Percentiles rank a stretch among this genome's conserved stretches.
Evolutionary conservation across 805 yeast species (phyloP).

Genomic region (Candida gorgasii): DNA sequence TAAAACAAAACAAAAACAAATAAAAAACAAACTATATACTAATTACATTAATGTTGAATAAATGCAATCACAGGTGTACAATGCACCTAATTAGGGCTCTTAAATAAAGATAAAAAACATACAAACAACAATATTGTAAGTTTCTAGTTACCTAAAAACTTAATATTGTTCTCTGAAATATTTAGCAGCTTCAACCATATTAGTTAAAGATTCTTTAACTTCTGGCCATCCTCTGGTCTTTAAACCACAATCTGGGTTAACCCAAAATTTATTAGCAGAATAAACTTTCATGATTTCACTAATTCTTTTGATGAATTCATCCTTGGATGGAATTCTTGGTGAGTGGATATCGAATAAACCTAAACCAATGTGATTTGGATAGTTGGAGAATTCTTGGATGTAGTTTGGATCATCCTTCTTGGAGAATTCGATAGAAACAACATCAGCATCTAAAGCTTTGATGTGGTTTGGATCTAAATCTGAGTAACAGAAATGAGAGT

Average conservation of each 20-base stretch:
- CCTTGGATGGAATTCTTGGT: conserved; percentile 98
- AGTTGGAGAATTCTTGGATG: conserved; percentile 95
- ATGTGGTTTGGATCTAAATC: conserved; percentile 99
- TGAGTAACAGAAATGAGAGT: conserved; percentile 99
- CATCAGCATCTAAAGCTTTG: conserved; percentile 99
- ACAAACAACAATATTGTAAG: not conserved
- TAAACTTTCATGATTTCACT: conserved; percentile 92
- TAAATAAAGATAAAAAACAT: conserved; percentile 13
- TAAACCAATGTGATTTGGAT: conserved; percentile 99
- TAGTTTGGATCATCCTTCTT: conserved; percentile 99
- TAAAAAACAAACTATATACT: conserved; percentile 12
- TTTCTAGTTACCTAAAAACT: too few relatives aligned
- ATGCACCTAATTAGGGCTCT: conserved; percentile 14
- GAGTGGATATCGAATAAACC: conserved; percentile 99
- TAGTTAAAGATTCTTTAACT: conserved; percentile 90
- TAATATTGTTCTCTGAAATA: conserved; percentile 60
- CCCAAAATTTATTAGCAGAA: conserved; percentile 99
- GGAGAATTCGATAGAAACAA: conserved; percentile 98
- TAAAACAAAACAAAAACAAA: conserved; percentile 16
- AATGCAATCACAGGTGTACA: conserved; percentile 36
- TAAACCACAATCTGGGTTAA: conserved; percentile 99
- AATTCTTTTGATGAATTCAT: conserved; percentile 93
- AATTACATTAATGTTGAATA: conserved; percentile 53
- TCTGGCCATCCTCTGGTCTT: conserved; percentile 99
- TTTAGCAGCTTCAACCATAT: conserved; percentile 99